Evolutionary conservation across 345 rosid species (phyloP).

Genomic region (Gossypium herbaceum): DNA sequence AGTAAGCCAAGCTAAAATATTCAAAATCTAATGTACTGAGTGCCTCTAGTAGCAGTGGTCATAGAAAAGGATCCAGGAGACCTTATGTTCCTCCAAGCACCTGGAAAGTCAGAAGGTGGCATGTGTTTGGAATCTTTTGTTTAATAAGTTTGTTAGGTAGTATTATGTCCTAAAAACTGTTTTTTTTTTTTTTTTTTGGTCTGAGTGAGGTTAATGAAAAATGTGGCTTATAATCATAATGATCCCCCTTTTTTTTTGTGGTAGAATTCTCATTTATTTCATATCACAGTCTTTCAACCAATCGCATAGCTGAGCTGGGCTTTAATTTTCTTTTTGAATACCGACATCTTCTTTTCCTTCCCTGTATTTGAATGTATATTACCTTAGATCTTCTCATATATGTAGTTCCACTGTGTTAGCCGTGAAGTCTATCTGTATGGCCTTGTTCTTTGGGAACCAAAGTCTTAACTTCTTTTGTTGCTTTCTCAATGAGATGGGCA

Average conservation of each 20-base stretch:
- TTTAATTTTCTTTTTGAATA: background rate
- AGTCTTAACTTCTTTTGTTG: background rate
- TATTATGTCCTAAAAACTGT: constrained; percentile 3
- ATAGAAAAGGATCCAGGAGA: background rate
- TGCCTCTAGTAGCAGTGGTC: background rate
- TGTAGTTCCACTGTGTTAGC: background rate
- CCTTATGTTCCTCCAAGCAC: background rate
- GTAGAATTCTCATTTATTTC: background rate
- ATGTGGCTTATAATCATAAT: background rate
- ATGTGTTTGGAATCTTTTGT: constrained; percentile 5
- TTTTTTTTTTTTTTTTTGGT: no score
- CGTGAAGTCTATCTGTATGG: background rate
- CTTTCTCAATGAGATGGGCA: background rate
- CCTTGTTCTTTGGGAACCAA: background rate
- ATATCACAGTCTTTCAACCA: background rate
- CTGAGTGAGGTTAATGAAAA: background rate
- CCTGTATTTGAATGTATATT: background rate
- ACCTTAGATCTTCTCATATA: background rate
- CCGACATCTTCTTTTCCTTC: background rate
- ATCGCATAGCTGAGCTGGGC: background rate
- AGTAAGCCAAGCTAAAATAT: background rate
- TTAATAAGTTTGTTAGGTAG: background rate
- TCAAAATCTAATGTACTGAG: background rate
- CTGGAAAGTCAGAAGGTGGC: background rate
- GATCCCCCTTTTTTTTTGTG: background rate